These are phyloP conservation scores for Scutellaria baicalensis DNA, from an alignment of 257 asterid genomes.

Conservation along the genomic window DNA sequence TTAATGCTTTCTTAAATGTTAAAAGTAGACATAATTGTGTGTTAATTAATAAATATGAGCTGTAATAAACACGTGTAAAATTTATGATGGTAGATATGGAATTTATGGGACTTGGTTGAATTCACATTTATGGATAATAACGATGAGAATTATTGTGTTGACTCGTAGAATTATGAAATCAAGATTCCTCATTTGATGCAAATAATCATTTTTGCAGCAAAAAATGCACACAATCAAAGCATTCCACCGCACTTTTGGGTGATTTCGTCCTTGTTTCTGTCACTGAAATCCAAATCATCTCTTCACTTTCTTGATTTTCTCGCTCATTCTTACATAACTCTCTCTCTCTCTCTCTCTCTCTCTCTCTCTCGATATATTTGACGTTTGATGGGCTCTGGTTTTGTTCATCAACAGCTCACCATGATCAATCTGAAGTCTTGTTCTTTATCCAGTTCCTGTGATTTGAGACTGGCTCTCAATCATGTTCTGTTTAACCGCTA, in stretches of 20 bases:
- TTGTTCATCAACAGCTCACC: neutral
- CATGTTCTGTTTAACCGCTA: slow-evolving; percentile 2
- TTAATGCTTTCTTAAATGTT: too few relatives aligned
- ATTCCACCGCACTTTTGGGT: neutral
- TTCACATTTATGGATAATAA: too few relatives aligned
- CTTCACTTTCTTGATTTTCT: neutral
- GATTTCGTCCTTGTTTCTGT: neutral
- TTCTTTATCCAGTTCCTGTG: slow-evolving; percentile 16
- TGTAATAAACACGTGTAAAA: too few relatives aligned
- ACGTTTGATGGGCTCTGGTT: neutral
- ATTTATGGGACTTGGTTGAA: too few relatives aligned
- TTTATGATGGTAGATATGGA: too few relatives aligned
- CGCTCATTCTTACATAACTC: neutral
- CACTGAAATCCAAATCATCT: neutral
- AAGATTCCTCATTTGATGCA: too few relatives aligned
- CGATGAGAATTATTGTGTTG: too few relatives aligned
- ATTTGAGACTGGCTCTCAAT: slow-evolving; percentile 19
- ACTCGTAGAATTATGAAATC: too few relatives aligned
- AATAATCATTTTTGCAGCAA: too few relatives aligned
- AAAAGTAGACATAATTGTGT: too few relatives aligned
- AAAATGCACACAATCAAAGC: neutral
- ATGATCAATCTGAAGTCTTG: slow-evolving; percentile 29
- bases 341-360: neutral
- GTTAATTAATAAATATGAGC: too few relatives aligned
- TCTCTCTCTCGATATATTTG: neutral